Evolutionary conservation across 176 grass and related monocot species (phyloP), one percentile per base, ranked within the genome.

Genomic region (Paspalum vaginatum): DNA sequence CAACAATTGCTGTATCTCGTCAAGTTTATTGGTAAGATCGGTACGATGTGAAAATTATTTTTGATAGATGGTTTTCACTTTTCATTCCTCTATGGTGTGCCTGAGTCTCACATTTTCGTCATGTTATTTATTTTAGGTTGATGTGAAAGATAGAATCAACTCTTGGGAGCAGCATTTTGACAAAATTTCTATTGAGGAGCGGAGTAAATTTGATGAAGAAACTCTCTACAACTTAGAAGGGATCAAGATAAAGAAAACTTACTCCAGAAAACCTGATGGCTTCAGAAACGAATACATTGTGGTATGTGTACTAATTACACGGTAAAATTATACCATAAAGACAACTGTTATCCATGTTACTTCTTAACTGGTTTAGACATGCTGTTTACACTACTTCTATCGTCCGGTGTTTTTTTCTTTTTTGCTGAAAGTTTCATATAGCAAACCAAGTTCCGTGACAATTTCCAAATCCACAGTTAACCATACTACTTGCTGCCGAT

Each of bases 201-300:
- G 78, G 54, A 76, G 26, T 13, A 81, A 87, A 62, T 81, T 87
- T 70, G 78, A 87, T 54, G 79, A 87, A 52, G 55, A 82, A 77
- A 87, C 85, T n/a, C 78, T 77, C 2, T 83, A 21, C 38, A 81
- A 77, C 12, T 27, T 87, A 78, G 54, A 87, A 6, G 85, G 85
- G 16, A 68, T 87, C 22, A 81, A 70, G 64, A 55, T 22, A 61
- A 77, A 76, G 12, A 87, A 87, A 76, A 11, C 9, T 15, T 82
- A 87, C 72, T 76, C 38, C 0, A 72, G 17, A 70, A 83, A 78
- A 56, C 45, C 57, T 11, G 86, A 87, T 87, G 86, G 74, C 40
- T 71, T 68, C 65, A 76, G 46, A 48, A 87, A 87, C 11, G 78
- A 86, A 65, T 81, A 86, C 32, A 68, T 75, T 51, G 85, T 82